phyloP scores from a whole-genome alignment of 345 rosid genomes.

The Gossypium longicalyx region DNA sequence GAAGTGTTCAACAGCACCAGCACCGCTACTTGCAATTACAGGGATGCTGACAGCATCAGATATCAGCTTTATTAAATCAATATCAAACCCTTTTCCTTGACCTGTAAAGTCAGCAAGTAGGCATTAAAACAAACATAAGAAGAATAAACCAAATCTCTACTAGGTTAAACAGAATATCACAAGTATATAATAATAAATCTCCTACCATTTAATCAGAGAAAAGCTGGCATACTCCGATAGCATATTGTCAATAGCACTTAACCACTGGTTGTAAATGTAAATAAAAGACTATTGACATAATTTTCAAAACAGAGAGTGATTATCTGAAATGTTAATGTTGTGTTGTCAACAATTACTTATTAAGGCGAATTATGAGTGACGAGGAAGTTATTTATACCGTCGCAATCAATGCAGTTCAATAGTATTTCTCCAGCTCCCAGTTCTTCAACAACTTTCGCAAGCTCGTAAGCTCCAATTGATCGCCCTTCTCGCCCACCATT shows the following conservation, averaged over 20 bases:
- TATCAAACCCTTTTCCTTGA: conserved; percentile 92
- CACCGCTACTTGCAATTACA: conserved; percentile 97
- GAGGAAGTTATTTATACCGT: conserved; percentile 44
- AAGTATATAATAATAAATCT: not conserved
- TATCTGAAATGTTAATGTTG: not conserved
- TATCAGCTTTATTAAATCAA: conserved; percentile 69
- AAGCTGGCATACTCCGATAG: conserved; percentile 1
- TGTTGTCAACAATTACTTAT: not conserved
- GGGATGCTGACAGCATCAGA: conserved; percentile 93
- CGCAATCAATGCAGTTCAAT: conserved; percentile 94
- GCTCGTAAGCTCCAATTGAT: conserved; percentile 95
- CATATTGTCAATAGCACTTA: not conserved
- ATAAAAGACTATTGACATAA: not conserved
- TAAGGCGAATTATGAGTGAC: not conserved
- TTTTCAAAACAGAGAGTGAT: not conserved
- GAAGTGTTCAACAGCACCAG: conserved; percentile 77
- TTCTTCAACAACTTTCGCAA: conserved; percentile 91
- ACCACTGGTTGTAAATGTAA: not conserved
- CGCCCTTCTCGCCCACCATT: conserved; percentile 97
- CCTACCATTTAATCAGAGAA: not conserved
- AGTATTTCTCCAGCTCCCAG: conserved; percentile 96
- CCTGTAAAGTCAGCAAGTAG: conserved; percentile 39
- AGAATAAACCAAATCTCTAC: not conserved
- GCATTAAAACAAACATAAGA: not conserved
- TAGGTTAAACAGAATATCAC: not conserved